Base-by-base conservation (phyloP, 441 rosid genomes). In the Hura crepitans region DNA sequence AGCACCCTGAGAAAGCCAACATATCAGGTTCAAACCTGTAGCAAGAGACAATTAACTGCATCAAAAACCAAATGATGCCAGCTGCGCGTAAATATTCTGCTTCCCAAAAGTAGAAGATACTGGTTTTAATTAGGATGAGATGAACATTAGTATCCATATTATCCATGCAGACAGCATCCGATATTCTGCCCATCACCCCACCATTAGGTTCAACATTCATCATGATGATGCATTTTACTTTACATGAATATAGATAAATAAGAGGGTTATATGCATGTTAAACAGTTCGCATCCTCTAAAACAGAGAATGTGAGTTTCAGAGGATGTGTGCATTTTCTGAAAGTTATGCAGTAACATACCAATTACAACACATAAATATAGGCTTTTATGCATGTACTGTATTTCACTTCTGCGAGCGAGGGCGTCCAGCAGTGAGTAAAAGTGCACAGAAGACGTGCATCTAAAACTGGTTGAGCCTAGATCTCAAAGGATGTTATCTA, bases 1-100 rank as follows among this genome's bases (percentile, higher is more conserved):
- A 82, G 73, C 95, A 90, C 63, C 96, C 93, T 2, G 97, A 89
- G 86, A 89, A 89, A 67, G 98, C 99, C 59, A 96, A 92, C 99
- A 96, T 96, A 74, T 96, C 99, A 20, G 98, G 89, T 72, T 96
- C 99, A 77, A 89, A 96, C 87, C 99, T 95, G 87, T 64, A 69
- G 80, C 68, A 75, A 79, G 75, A 70, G 62, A 55, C 35, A 72
- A 53, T 27, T 31, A 50, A 62, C 51, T 72, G 69, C 59, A 64
- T 78, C 74, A 77, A 74, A n/a, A 75, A 65, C 56, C 62, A n/a
- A 31, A 43, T 33, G 13, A 56, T 43, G 71, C 33, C 20, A 13
- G 1, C 55, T 6, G 20, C 20, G 30, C 45, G 49, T 25, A 51
- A 20, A 23, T 46, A 45, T 20, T 13, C 18, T 5, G 23, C 17